These are phyloP conservation scores for Macrophomina phaseolina DNA, from an alignment of 2,329 filamentous ascomycete genomes.

Conservation along the genomic window DNA sequence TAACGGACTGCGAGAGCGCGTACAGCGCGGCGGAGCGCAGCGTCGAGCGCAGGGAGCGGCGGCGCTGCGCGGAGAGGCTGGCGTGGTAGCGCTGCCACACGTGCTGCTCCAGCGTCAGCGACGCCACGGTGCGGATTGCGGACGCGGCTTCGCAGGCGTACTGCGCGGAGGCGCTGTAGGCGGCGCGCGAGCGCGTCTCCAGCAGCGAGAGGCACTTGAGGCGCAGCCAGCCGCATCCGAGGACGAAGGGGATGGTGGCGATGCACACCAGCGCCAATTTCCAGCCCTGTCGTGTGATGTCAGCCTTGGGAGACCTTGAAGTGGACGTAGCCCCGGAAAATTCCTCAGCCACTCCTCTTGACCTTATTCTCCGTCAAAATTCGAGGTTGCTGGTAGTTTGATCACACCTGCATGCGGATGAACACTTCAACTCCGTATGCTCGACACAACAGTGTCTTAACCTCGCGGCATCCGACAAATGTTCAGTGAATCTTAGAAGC, in stretches of 20 bases:
- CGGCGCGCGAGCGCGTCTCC: constrained; percentile 64
- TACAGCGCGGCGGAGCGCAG: constrained; percentile 62
- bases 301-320: too few species aligned
- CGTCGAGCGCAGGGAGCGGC: constrained; percentile 60
- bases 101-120: constrained; percentile 82
- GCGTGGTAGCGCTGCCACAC: constrained; percentile 41
- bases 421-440: too few species aligned
- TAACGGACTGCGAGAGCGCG: constrained; percentile 78
- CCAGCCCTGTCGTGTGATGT: constrained; percentile 58
- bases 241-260: constrained; percentile 74
- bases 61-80: constrained; percentile 54
- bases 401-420: too few species aligned
- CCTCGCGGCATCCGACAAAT: too few species aligned
- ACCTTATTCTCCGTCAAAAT: too few species aligned
- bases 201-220: constrained; percentile 83
- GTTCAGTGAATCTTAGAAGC: too few species aligned
- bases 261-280: constrained; percentile 83
- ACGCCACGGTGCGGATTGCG: constrained; percentile 87
- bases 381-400: too few species aligned
- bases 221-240: constrained; percentile 79
- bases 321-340: too few species aligned
- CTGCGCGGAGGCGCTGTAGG: constrained; percentile 51
- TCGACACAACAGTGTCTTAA: too few species aligned
- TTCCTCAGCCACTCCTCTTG: too few species aligned
- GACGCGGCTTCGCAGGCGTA: constrained; percentile 90